Conservation (phyloP, 441 rosid species). For the Gossypium schwendimanii region DNA sequence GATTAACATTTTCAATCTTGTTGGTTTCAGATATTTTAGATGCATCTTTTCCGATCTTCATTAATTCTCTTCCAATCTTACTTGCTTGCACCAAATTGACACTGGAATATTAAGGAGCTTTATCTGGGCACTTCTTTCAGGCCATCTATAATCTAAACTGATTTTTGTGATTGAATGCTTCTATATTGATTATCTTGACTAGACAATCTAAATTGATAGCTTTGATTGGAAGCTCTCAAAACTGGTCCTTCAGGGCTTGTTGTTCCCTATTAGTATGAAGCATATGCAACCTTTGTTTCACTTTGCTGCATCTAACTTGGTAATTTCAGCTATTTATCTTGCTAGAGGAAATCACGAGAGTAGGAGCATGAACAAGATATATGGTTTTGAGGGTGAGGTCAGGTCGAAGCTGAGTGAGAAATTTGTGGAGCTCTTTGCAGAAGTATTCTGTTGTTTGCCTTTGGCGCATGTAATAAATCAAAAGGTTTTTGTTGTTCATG, state of each 20-base stretch:
- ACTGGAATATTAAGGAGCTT: not conserved
- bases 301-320: constrained; percentile 3
- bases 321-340: constrained; percentile 68
- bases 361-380: constrained; percentile 98
- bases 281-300: not conserved
- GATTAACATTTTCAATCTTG: not conserved
- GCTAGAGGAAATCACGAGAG: constrained; percentile 98
- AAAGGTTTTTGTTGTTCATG: constrained; percentile 89
- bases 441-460: constrained; percentile 91
- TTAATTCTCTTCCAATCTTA: not conserved
- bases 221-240: not conserved
- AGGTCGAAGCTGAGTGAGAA: constrained; percentile 84
- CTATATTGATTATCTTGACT: not conserved
- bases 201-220: not conserved
- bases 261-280: not conserved
- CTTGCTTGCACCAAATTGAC: not conserved
- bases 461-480: constrained; percentile 77
- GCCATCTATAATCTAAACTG: not conserved
- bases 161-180: not conserved
- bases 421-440: constrained; percentile 92
- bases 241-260: not conserved
- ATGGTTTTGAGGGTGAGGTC: constrained; percentile 98
- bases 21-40: not conserved
- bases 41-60: not conserved
- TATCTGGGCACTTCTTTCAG: not conserved